Base-by-base conservation (phyloP, 1,284 basidiomycete genomes). In the Takashimella tepidaria region DNA sequence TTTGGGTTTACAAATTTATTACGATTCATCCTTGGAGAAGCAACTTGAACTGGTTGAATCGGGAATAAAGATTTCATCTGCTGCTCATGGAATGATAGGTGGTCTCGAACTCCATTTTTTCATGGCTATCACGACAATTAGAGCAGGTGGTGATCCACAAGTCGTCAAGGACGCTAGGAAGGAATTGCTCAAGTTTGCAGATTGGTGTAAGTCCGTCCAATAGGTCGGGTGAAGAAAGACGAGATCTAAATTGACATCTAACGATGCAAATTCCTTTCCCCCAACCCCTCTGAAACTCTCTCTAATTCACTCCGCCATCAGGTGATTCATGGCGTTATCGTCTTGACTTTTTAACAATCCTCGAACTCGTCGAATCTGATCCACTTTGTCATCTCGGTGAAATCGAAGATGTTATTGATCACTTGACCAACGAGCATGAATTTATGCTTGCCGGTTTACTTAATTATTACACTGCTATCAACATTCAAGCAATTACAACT, bases 1-100 rank as follows among this genome's bases (percentile, higher is more conserved):
- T 3, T 51, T 71, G 2, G 61, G 67, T 0, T 53, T 68, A 4
- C 58, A 64, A 11, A 55, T 66, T 1, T 48, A 66, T 4, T 71
- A 58, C 51, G 63, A 68, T 41, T 67, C 67, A 1, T 64, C 16
- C 37, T 23, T 37, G 10, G 31, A 37, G 31, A 16, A 16, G 10
- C 31, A 37, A 37, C 31, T 37, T 8, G 16, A 16, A 8, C 31
- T 37, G 10, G 16, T 37, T 8, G 16, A 37, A 37, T 8, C 31
- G 8, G 31, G 31, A 8, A 37, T 16, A 37, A 16, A 8, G 31
- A 37, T 37, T 8, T 37, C 31, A 16, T 16, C 31, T 16, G 31
- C 31, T 8, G 16, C 31, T 37, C 16, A 37, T 16, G 31, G 31
- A 8, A 37, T 37, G 31, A 37, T 16, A 8, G 31, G 31, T 37